These are phyloP conservation scores for Candida frijolesensis DNA, from an alignment of 1,139 yeast genomes.

Conservation along the genomic window DNA sequence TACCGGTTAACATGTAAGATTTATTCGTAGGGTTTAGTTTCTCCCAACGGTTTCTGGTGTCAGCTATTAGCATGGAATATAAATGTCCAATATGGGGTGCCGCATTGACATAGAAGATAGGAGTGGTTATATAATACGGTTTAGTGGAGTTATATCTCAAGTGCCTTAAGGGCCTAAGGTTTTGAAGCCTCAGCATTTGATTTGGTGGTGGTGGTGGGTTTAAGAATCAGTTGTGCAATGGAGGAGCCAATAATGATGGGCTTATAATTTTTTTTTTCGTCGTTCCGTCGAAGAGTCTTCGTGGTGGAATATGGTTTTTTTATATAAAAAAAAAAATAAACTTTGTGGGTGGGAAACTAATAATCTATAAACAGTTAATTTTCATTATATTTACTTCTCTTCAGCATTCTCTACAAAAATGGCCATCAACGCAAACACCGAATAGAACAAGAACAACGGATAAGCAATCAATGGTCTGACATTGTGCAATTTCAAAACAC, in stretches of 20 bases:
- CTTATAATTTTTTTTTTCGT: background rate
- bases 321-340: background rate
- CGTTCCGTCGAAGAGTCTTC: background rate
- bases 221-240: no score
- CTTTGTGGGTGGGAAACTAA: background rate
- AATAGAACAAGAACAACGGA: conserved; percentile 88
- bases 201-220: no score
- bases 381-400: background rate
- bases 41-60: conserved; percentile 77
- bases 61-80: conserved; percentile 84
- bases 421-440: conserved; percentile 95
- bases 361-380: background rate
- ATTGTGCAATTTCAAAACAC: conserved; percentile 78
- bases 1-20: conserved; percentile 79
- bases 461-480: conserved; percentile 92
- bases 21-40: conserved; percentile 34
- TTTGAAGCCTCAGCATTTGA: background rate
- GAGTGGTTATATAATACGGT: conserved; percentile 74
- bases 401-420: conserved; percentile 68
- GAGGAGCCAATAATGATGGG: no score
- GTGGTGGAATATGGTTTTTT: background rate
- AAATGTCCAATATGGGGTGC: conserved; percentile 93
- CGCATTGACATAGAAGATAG: conserved; percentile 96
- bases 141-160: conserved; percentile 18
- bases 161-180: background rate